A percentile compares a stretch with the other conserved stretches of the same genome.
Conservation (phyloP, 2,329 filamentous ascomycete genomes). For the Torrubiellomyces zombiae region DNA sequence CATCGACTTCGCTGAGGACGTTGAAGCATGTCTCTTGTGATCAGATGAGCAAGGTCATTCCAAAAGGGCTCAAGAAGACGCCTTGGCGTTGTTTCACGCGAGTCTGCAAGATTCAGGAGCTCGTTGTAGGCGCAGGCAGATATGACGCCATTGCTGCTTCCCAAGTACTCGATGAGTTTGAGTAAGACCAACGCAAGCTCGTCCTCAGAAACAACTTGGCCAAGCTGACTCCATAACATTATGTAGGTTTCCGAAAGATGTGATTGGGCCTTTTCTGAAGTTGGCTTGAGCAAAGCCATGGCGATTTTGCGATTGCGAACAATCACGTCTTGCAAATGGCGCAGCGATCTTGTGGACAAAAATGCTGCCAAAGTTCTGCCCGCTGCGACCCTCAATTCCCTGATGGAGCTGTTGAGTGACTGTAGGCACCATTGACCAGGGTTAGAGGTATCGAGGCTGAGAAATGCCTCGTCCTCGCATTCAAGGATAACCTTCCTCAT, state of each 20-base stretch:
- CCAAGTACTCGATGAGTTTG: conserved; percentile 72
- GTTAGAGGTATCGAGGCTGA: conserved; percentile 50
- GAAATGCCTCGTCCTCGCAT: conserved; percentile 36
- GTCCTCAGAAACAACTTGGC: conserved; percentile 58
- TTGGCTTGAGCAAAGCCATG: conserved; percentile 52
- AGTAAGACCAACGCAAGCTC: conserved; percentile 77
- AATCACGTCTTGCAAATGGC: conserved; percentile 10
- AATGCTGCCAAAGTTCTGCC: conserved; percentile 53
- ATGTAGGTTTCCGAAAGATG: conserved; percentile 70
- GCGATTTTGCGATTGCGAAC: conserved; percentile 43
- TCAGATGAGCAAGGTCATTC: conserved; percentile 65
- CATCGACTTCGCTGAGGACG: conserved; percentile 70
- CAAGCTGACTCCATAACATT: conserved; percentile 72
- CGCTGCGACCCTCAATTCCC: conserved; percentile 72
- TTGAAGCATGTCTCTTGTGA: conserved; percentile 64
- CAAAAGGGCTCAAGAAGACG: conserved; percentile 76
- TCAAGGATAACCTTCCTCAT: conserved; percentile 56
- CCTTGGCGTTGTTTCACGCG: conserved; percentile 41
- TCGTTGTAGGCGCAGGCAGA: conserved; percentile 74
- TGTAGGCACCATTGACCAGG: conserved; percentile 70
- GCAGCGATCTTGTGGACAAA: conserved; percentile 21
- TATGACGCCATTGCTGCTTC: conserved; percentile 63
- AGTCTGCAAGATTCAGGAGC: conserved; percentile 54
- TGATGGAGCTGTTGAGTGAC: conserved; percentile 64
- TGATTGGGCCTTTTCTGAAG: conserved; percentile 52